A percentile compares a stretch with the other conserved stretches of the same genome.
phyloP scores from a whole-genome alignment of 2,329 filamentous ascomycete species.

The Penicillium sp. region DNA sequence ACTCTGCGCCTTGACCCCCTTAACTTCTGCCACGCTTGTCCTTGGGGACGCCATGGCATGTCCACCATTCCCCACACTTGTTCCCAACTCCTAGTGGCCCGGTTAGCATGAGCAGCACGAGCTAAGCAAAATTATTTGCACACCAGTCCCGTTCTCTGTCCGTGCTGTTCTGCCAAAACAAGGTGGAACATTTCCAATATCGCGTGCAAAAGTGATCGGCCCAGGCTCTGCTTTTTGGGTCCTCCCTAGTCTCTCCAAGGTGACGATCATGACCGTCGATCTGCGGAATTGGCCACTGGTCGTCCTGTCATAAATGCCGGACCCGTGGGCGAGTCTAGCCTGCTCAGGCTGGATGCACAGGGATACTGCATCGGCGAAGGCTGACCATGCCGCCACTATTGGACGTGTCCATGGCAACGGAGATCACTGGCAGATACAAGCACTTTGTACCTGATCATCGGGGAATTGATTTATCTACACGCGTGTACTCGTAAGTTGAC shows the following conservation, averaged over 20 bases:
- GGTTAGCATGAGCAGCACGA: constrained; percentile 1
- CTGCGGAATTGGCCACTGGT: neutral
- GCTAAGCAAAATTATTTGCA: constrained; percentile 16
- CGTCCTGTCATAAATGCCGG: neutral
- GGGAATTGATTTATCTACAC: neutral
- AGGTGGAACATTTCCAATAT: constrained; percentile 4
- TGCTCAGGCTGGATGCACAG: neutral
- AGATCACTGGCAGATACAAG: neutral
- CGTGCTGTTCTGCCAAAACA: neutral
- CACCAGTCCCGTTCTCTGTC: constrained; percentile 7
- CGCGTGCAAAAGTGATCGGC: constrained; percentile 4
- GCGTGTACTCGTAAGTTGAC: neutral
- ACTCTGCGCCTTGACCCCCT: neutral
- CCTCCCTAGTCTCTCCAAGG: neutral
- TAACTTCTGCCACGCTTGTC: constrained; percentile 3
- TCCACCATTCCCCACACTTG: constrained; percentile 12
- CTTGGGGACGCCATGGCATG: constrained; percentile 3
- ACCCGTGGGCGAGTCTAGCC: neutral
- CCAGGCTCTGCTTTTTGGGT: constrained; percentile 2
- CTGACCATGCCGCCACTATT: neutral
- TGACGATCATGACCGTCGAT: neutral
- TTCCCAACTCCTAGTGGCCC: constrained; percentile 8
- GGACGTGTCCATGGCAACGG: neutral
- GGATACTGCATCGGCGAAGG: neutral
- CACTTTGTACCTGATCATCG: neutral